phyloP scores from a whole-genome alignment of 257 asterid species.

The Solanum sitiens region DNA sequence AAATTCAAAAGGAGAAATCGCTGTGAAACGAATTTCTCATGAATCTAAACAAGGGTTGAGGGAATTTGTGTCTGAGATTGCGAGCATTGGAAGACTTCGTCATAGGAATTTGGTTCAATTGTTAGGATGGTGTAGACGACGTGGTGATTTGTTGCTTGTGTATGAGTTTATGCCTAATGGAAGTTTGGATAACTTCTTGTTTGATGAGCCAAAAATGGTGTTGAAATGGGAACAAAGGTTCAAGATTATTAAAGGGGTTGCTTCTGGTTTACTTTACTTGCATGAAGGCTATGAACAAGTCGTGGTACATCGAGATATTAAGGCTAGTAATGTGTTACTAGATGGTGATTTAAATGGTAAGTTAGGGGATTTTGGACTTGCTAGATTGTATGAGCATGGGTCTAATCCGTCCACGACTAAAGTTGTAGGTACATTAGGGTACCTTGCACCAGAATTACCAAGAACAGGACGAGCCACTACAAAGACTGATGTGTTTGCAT shows the following conservation, averaged over 20 bases:
- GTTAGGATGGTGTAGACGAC: conserved; percentile 37
- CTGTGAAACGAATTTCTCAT: conserved; percentile 26
- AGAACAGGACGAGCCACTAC: conserved; percentile 3
- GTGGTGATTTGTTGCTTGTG: conserved; percentile 27
- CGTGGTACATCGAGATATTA: conserved; percentile 9
- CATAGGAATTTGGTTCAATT: conserved; percentile 40
- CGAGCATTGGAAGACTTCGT: conserved; percentile 37
- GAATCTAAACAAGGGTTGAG: conserved; percentile 26
- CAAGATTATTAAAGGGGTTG: conserved; percentile 3
- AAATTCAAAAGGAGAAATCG: conserved; percentile 18
- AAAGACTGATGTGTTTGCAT: conserved; percentile 7
- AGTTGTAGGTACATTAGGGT: conserved; percentile 8
- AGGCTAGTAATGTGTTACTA: conserved; percentile 8
- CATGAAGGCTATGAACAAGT: conserved; percentile 10
- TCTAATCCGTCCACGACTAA: conserved; percentile 3
- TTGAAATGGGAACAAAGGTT: conserved; percentile 23
- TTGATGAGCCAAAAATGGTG: conserved; percentile 1
- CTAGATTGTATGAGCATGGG: conserved; percentile 5
- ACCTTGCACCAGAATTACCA: conserved; percentile 6
- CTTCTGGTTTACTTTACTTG: conserved; percentile 1
- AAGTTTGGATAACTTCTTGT: conserved; percentile 33
- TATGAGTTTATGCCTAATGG: conserved; percentile 43
- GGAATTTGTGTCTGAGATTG: conserved; percentile 34
- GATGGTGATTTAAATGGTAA: not conserved
- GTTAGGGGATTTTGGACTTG: conserved; percentile 14